These are phyloP conservation scores for Colletotrichum costaricense DNA, from an alignment of 2,329 filamentous ascomycete species.

Conservation along the genomic window DNA sequence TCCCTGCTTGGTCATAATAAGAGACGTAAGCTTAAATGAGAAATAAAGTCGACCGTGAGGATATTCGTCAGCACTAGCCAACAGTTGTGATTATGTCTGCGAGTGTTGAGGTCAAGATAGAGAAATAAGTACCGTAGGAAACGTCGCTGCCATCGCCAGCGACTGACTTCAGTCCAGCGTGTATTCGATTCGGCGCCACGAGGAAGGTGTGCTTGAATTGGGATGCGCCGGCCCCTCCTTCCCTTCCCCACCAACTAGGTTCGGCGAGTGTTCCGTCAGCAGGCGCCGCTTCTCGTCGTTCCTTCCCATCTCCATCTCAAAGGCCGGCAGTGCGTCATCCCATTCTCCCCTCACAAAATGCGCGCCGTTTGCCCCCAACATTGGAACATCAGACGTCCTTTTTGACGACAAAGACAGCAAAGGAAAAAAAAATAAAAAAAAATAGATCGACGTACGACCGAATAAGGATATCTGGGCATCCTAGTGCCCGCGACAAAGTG, in stretches of 20 bases:
- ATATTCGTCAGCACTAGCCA: slow-evolving; percentile 25
- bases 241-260: slow-evolving; percentile 2
- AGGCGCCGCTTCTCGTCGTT: background rate
- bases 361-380: background rate
- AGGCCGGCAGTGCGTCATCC: background rate
- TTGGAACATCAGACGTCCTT: background rate
- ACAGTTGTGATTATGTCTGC: background rate
- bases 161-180: background rate
- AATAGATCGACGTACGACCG: slow-evolving; percentile 10
- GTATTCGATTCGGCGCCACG: background rate
- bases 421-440: background rate
- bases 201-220: slow-evolving; percentile 7
- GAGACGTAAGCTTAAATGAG: slow-evolving; percentile 3
- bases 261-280: slow-evolving; percentile 19
- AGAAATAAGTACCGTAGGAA: background rate
- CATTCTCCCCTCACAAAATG: slow-evolving; percentile 1
- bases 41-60: background rate
- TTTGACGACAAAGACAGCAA: background rate
- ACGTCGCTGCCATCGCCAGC: background rate
- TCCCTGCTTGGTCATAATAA: background rate
- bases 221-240: background rate
- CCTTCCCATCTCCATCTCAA: background rate
- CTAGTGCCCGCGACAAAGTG: slow-evolving; percentile 26
- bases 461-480: slow-evolving; percentile 25
- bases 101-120: background rate